These are phyloP conservation scores for Populus tremula DNA, from an alignment of 345 rosid species.

Conservation along the genomic window DNA sequence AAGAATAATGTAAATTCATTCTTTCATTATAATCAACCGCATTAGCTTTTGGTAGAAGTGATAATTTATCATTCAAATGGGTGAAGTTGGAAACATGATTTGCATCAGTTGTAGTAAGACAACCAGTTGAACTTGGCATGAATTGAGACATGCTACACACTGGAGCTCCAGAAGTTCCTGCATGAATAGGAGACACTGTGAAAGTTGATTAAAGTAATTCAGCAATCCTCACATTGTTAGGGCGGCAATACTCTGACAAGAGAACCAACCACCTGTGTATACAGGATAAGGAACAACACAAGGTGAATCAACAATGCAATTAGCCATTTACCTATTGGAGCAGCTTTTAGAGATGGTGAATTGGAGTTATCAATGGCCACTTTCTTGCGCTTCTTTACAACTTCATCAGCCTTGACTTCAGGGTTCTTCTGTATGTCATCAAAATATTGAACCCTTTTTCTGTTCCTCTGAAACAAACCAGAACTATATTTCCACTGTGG, in stretches of 20 bases:
- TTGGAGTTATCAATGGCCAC: slow-evolving; percentile 29
- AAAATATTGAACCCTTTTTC: slow-evolving; percentile 55
- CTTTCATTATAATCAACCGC: slow-evolving; percentile 31
- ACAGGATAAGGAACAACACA: not conserved
- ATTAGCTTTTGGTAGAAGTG: slow-evolving; percentile 34
- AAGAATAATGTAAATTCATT: slow-evolving; percentile 41
- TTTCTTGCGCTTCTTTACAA: slow-evolving; percentile 57
- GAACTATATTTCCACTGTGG: slow-evolving; percentile 70
- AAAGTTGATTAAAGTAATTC: not conserved
- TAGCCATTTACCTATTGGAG: slow-evolving; percentile 34
- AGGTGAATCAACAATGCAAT: slow-evolving; percentile 11
- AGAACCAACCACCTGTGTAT: not conserved
- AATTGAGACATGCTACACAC: slow-evolving; percentile 23
- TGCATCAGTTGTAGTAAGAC: slow-evolving; percentile 11
- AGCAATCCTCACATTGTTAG: not conserved
- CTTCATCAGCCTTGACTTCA: slow-evolving; percentile 32
- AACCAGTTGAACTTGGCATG: slow-evolving; percentile 24
- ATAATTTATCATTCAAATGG: slow-evolving; percentile 21
- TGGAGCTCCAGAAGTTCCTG: slow-evolving; percentile 45
- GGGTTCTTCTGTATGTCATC: slow-evolving; percentile 28
- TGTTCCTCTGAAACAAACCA: slow-evolving; percentile 52
- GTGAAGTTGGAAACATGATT: slow-evolving; percentile 18
- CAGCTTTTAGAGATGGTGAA: slow-evolving; percentile 26
- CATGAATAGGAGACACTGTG: slow-evolving; percentile 24
- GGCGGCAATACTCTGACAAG: not conserved